Base-by-base conservation (phyloP, 2,329 filamentous ascomycete genomes). In the Stachybotrys echinatus region DNA sequence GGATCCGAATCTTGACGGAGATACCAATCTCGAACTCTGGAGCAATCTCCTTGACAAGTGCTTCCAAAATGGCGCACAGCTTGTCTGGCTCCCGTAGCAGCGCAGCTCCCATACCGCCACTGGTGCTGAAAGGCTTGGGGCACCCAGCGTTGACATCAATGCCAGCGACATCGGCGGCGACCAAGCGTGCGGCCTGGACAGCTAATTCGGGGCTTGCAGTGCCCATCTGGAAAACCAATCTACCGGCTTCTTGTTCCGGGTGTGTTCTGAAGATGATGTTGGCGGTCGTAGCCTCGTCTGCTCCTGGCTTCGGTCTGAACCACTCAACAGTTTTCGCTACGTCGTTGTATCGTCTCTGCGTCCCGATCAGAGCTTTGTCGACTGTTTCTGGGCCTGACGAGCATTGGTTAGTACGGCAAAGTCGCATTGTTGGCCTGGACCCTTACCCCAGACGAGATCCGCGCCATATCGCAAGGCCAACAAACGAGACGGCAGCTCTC, bases 71-170 rank as follows among this genome's bases (percentile, higher is more conserved):
- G 0, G 85, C 79, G 59, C 85, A 87, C 1, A 99, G 80, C 61
- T 81, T 84, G 56, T 97, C 92, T 0, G 94, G 92, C 0, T 87
- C 92, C 58, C 82, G 83, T 17, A 99, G 79, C 19, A 99, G 79
- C 1, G 92, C 92, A 0, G 94, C 94, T 45, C 94, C 94, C 94
- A 99, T 99, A 45, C 94, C 94, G 52, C 91, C 91, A 54, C 81
- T 81, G 2, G 92, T 96, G 62, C 89, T 95, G 70, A 99, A 99
- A 0, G 92, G 89, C 69, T 99, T 99, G 1, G 94, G 94, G 65
- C 94, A 99, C n/a, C 94, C 94, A 0, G 94, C 91, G 67, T 99
- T 99, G 54, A 99, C 87, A 66, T 97, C 94, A 59, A 99, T 96
- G 52, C 94, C 94, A 1, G 86, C 85, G 3, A 99, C 94, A 68